Percentiles rank a stretch among this genome's conserved stretches.
Conservation (phyloP, 495 filamentous ascomycete genomes). For the Hypoxylon trugodes region DNA sequence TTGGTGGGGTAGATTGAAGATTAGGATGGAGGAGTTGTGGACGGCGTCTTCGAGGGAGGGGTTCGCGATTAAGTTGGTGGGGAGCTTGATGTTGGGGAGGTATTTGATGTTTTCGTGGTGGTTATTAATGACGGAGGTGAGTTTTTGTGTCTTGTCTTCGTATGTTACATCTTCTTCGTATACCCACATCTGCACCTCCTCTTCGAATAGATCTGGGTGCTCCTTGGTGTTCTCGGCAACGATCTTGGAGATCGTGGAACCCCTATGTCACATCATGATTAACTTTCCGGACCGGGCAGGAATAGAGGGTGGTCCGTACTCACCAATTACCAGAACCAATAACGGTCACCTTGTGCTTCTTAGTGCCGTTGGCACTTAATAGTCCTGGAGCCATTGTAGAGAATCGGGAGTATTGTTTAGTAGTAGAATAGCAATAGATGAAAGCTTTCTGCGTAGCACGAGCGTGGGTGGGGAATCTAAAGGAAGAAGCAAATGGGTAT, state of each 20-base stretch:
- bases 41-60: conserved; percentile 85
- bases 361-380: conserved; percentile 46
- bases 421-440: conserved; percentile 5
- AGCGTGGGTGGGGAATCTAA: conserved; percentile 20
- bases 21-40: conserved; percentile 80
- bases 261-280: conserved; percentile 61
- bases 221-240: conserved; percentile 87
- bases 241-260: conserved; percentile 96
- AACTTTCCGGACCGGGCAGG: not conserved
- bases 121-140: conserved; percentile 89
- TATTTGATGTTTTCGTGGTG: conserved; percentile 98
- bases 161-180: conserved; percentile 86
- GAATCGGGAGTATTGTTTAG: conserved; percentile 10
- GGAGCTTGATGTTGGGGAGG: conserved; percentile 84
- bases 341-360: conserved; percentile 93
- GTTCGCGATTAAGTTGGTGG: conserved; percentile 86
- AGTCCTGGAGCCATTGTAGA: conserved; percentile 33
- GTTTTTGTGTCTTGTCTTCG: conserved; percentile 77
- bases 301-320: conserved; percentile 24
- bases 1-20: conserved; percentile 98
- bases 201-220: conserved; percentile 81
- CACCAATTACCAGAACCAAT: conserved; percentile 98
- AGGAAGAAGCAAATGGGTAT: conserved; percentile 28
- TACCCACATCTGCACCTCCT: conserved; percentile 97
- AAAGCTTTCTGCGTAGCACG: conserved; percentile 13